Base-by-base conservation (phyloP, 2,329 filamentous ascomycete species). In the Paecilomyces formosus region DNA sequence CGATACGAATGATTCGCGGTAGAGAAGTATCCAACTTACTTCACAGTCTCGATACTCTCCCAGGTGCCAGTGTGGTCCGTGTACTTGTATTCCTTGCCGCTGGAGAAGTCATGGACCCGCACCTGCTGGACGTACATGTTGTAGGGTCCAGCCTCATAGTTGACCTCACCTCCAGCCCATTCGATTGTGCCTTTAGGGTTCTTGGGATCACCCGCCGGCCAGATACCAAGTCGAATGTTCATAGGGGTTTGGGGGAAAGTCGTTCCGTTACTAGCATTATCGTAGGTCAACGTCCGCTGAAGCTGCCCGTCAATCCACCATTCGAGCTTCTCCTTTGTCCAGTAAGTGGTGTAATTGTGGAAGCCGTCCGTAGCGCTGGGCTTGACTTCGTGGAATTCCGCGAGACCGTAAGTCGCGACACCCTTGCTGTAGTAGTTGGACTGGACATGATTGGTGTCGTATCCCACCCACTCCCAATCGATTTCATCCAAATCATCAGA, bases 371-470 rank as follows among this genome's bases (percentile, higher is more conserved):
- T 73, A 58, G 78, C 74, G 61, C 88, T 92, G 68, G 84, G 77
- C 62, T 77, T 63, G 69, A 87, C 78, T 6, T 84, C 76, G 75
- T 94, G 89, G 71, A 89, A 89, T 55, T 88, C 86, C 62, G 90
- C 93, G 58, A 92, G 88, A 75, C 93, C 89, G 78, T 92, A 95
- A 3, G 84, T 68, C 0, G 89, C 89, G 65, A 89, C 82, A 57
- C 94, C 94, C 77, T 97, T 96, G 74, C 92, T 91, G 67, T 97
- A 99, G 79, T 95, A 99, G 78, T 99, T 97, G 67, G 88, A 89
- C 75, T 97, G 93, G 33, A 77, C 74, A 35, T 63, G 57, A 45
- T 60, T 68, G 24, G 68, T 70, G 61, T 76, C 73, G 55, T 71
- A 71, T 54, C 76, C 76, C 22, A 76, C 64, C 73, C 73, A 75